These are phyloP conservation scores for Penicillium paneum DNA, from an alignment of 2,329 filamentous ascomycete genomes.

Conservation along the genomic window DNA sequence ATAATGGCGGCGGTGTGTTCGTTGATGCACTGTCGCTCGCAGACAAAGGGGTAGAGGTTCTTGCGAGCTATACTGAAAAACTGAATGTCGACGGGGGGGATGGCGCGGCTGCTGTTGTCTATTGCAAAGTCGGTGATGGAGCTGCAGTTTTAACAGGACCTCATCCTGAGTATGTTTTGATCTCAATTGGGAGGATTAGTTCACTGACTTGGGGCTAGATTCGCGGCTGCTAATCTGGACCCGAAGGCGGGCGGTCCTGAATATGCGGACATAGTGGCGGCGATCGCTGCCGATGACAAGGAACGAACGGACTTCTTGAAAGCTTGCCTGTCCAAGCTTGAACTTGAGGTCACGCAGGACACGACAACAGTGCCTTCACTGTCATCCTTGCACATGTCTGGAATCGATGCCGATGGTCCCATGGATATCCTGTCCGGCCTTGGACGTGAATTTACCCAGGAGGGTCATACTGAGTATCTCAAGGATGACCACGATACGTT, in stretches of 20 bases:
- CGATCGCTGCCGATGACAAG: constrained; percentile 66
- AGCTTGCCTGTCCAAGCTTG: constrained; percentile 74
- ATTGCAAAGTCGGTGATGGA: constrained; percentile 78
- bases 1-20: constrained; percentile 93
- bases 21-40: constrained; percentile 67
- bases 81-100: constrained; percentile 73
- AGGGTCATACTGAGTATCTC: constrained; percentile 68
- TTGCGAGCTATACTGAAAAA: constrained; percentile 74
- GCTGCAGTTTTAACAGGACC: constrained; percentile 77
- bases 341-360: constrained; percentile 71
- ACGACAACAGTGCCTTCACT: constrained; percentile 70
- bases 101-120: constrained; percentile 74
- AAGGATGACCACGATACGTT: constrained; percentile 81
- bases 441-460: constrained; percentile 64
- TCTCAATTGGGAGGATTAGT: constrained; percentile 5
- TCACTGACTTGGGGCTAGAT: constrained; percentile 53
- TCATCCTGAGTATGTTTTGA: constrained; percentile 74
- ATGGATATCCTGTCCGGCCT: constrained; percentile 62
- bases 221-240: constrained; percentile 74
- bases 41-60: constrained; percentile 67
- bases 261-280: constrained; percentile 68
- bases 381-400: constrained; percentile 78
- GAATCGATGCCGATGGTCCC: constrained; percentile 62
- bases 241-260: constrained; percentile 63
- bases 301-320: constrained; percentile 71